Base-by-base conservation (phyloP, 75 land plant genomes). In the Sequoia sempervirens region DNA sequence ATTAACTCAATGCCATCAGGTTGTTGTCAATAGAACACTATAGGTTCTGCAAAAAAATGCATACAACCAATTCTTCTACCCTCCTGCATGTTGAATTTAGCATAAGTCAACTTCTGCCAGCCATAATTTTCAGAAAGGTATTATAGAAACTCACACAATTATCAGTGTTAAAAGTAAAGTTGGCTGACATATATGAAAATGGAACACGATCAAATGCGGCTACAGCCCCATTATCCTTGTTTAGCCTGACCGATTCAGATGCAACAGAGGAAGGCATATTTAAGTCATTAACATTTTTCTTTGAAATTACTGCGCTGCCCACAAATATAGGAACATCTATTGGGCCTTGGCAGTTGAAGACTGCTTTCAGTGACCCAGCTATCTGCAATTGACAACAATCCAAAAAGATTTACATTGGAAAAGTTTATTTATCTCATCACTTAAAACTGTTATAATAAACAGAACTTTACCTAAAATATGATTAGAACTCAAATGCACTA, bases 301-400 rank as follows among this genome's bases (percentile, higher is more conserved):
- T 91, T 72, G 94, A 89, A 72, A 90, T 87, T 86, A 93, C 92
- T n/a, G 90, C 97, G 88, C 94, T 94, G 81, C 99, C 99, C 14
- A 95, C 95, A 86, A 98, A 96, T 80, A 90, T 84, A 53, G 99
- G 99, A 66, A 93, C 89, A 82, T 98, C 99, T 85, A 98, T 81
- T 20, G 99, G 99, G 36, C 99, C 99, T 89, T 95, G 98, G 84
- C 99, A 98, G 84, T 96, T 95, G 80, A 98, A 94, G 41, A 93
- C 92, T 79, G 99, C 97, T 85, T 96, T 94, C 38, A 98, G 84
- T 45, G 94, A 91, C 20, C 99, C 99, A 84, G 99, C 99, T 86
- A 98, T 81, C 99, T 98, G 91, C 76, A 73, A 56, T 43, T 15
- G 20, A 53, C 10, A 37, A 58, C 50, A 30, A 80, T 56, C 18